A percentile compares a stretch with the other conserved stretches of the same genome.
Conservation (phyloP, 2,329 filamentous ascomycete species). For the Colletotrichum limetticola region DNA sequence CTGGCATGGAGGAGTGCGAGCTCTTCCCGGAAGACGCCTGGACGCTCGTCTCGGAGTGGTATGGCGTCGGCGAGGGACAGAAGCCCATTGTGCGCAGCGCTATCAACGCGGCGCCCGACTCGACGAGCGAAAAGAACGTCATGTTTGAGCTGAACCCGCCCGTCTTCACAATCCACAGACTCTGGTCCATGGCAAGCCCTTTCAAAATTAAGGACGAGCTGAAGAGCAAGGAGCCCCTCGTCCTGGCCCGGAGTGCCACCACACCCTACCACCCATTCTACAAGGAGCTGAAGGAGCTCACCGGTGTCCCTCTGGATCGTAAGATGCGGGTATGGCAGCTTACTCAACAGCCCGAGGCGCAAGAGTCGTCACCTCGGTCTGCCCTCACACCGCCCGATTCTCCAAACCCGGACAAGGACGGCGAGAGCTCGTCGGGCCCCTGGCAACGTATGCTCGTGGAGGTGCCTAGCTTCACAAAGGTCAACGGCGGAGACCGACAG, state of each 20-base stretch:
- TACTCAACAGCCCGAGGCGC: conserved; percentile 50
- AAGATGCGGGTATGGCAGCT: conserved; percentile 85
- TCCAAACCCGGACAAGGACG: conserved; percentile 45
- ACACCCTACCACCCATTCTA: conserved; percentile 81
- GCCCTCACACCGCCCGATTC: conserved; percentile 54
- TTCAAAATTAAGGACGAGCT: conserved; percentile 67
- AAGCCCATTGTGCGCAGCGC: conserved; percentile 79
- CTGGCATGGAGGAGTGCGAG: conserved; percentile 77
- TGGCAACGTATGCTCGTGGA: conserved; percentile 58
- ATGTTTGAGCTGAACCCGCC: conserved; percentile 87
- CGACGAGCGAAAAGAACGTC: conserved; percentile 69
- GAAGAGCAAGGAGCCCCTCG: conserved; percentile 69
- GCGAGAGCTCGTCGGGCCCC: conserved; percentile 37
- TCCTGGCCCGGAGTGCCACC: conserved; percentile 77
- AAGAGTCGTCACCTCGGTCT: conserved; percentile 48
- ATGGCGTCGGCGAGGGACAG: conserved; percentile 77
- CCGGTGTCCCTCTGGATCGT: conserved; percentile 73
- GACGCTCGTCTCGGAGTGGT: conserved; percentile 84
- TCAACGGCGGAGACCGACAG: conserved; percentile 35
- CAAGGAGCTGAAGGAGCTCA: conserved; percentile 74
- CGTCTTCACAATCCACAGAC: conserved; percentile 84
- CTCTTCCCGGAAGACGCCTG: conserved; percentile 84
- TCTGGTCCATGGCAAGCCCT: conserved; percentile 71
- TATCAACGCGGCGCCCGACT: conserved; percentile 77
- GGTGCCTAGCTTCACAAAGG: conserved; percentile 63